These are phyloP conservation scores for Canavalia gladiata DNA, from an alignment of 306 rosid species.

Conservation along the genomic window DNA sequence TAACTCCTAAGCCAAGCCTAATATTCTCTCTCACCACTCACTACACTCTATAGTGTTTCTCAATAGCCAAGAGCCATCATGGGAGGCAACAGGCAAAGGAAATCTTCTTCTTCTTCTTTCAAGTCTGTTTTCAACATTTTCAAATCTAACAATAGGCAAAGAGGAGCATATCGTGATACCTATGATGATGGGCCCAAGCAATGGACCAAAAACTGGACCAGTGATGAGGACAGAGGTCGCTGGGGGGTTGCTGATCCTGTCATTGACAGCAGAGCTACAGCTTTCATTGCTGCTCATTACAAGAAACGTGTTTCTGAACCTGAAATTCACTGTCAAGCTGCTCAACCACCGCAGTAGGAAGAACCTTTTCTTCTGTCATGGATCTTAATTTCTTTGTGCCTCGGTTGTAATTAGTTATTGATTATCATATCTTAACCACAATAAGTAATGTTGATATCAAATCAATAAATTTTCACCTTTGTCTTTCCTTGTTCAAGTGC, in stretches of 20 bases:
- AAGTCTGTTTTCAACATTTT: constrained; percentile 70
- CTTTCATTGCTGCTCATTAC: constrained; percentile 63
- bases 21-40: constrained; percentile 21
- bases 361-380: neutral
- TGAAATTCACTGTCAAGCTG: constrained; percentile 57
- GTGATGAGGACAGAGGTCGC: constrained; percentile 71
- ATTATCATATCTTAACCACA: constrained; percentile 42
- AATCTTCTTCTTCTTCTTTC: constrained; percentile 48
- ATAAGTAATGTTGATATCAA: constrained; percentile 34
- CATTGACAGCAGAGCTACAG: constrained; percentile 72
- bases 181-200: constrained; percentile 48
- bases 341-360: constrained; percentile 17
- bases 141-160: constrained; percentile 53
- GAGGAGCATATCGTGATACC: constrained; percentile 23
- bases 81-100: constrained; percentile 70
- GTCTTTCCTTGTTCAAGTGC: neutral
- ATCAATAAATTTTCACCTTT: constrained; percentile 31
- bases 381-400: constrained; percentile 9
- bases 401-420: constrained; percentile 43
- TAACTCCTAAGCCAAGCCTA: constrained; percentile 3
- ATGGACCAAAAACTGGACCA: constrained; percentile 66
- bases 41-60: constrained; percentile 14
- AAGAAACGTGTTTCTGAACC: constrained; percentile 64
- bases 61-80: constrained; percentile 40
- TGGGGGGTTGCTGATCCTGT: constrained; percentile 72